These are phyloP conservation scores for Ganoderma boninense DNA, from an alignment of 1,284 basidiomycete species.

Conservation along the genomic window DNA sequence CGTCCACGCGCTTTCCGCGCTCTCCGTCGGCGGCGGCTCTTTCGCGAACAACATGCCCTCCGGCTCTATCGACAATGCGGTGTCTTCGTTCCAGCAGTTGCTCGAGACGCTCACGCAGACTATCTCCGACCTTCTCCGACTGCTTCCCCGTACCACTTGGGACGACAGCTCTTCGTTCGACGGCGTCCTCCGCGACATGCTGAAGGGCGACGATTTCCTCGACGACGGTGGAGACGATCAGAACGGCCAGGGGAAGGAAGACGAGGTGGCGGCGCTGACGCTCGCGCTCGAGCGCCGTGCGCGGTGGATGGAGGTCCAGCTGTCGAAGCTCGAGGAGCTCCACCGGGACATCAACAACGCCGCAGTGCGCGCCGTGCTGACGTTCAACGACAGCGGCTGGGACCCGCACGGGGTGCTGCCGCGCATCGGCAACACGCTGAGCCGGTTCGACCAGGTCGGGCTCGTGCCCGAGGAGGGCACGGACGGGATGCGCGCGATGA, in stretches of 20 bases:
- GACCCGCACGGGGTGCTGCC: conserved; percentile 72
- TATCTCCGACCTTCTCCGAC: conserved; percentile 81
- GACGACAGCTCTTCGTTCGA: conserved; percentile 88
- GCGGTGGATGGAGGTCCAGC: conserved; percentile 88
- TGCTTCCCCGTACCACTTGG: conserved; percentile 86
- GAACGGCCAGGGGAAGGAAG: conserved; percentile 61
- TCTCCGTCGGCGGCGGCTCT: conserved; percentile 86
- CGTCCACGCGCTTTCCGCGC: conserved; percentile 83
- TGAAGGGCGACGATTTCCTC: conserved; percentile 84
- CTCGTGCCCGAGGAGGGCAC: conserved; percentile 54
- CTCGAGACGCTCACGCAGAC: conserved; percentile 87
- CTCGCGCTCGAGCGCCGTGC: conserved; percentile 83
- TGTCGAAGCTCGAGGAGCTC: conserved; percentile 84
- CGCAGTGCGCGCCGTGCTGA: conserved; percentile 80
- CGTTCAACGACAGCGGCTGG: conserved; percentile 88
- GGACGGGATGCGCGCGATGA: conserved; percentile 59
- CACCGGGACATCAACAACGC: conserved; percentile 88
- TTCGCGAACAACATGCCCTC: conserved; percentile 83
- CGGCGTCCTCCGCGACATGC: conserved; percentile 83
- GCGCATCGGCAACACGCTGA: conserved; percentile 68
- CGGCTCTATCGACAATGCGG: conserved; percentile 84
- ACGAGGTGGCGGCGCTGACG: conserved; percentile 83
- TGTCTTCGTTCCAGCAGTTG: conserved; percentile 85
- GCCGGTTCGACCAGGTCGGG: conserved; percentile 73
- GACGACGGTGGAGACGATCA: conserved; percentile 74